phyloP scores from a whole-genome alignment of 2,329 filamentous ascomycete genomes.

The Stachybotrys elegans region DNA sequence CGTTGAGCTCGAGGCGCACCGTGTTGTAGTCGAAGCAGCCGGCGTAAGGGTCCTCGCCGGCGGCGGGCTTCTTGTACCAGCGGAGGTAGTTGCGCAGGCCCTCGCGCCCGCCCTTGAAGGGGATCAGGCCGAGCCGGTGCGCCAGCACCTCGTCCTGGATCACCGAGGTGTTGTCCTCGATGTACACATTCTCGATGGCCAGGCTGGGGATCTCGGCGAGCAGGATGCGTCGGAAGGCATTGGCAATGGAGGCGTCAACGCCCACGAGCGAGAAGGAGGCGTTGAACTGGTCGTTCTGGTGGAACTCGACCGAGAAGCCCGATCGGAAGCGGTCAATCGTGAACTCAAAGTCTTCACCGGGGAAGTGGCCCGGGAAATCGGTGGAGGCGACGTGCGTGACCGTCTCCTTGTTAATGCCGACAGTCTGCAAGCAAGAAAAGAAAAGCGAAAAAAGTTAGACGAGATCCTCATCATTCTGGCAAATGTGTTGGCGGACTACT shows the following conservation, averaged over 20 bases:
- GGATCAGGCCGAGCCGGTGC: constrained; percentile 83
- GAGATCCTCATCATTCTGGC: background rate
- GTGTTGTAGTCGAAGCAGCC: constrained; percentile 78
- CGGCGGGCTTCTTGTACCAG: constrained; percentile 69
- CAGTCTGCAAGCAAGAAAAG: constrained; percentile 49
- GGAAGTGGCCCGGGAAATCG: constrained; percentile 88
- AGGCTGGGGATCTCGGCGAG: constrained; percentile 91
- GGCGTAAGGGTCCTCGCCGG: constrained; percentile 57
- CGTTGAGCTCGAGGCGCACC: constrained; percentile 68
- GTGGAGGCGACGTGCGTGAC: constrained; percentile 84
- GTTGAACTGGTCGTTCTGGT: constrained; percentile 73
- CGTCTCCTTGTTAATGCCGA: constrained; percentile 84
- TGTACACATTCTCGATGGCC: constrained; percentile 89
- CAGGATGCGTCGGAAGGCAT: constrained; percentile 94
- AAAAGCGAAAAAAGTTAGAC: constrained; percentile 10
- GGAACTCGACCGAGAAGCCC: constrained; percentile 71
- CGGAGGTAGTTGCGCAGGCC: constrained; percentile 74
- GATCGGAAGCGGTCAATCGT: constrained; percentile 66
- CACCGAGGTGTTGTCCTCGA: constrained; percentile 94
- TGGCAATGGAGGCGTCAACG: constrained; percentile 87
- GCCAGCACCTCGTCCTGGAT: constrained; percentile 97
- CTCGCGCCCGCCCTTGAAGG: constrained; percentile 72
- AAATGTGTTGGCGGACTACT: constrained; percentile 9
- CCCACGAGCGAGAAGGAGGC: constrained; percentile 88
- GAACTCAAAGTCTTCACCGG: constrained; percentile 82